Conservation (phyloP, 495 filamentous ascomycete species). For the Talaromyces adpressus region DNA sequence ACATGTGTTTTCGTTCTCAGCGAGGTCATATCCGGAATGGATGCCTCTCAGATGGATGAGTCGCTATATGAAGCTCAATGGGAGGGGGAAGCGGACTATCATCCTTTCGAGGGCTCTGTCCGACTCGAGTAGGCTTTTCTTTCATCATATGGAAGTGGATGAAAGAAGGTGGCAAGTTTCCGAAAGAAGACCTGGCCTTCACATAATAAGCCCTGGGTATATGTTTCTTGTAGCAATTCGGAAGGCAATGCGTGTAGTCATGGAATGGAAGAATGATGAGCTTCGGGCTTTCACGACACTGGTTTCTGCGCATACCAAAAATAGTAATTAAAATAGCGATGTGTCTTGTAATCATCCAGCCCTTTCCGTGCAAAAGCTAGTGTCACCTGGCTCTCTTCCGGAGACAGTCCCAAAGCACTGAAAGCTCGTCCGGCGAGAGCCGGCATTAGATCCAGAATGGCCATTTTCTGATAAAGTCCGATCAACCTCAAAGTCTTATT, state of each 20-base stretch:
- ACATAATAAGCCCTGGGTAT: not conserved
- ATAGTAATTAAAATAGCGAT: conserved; percentile 6
- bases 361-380: conserved; percentile 1
- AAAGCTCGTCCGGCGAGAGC: conserved; percentile 1
- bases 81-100: conserved; percentile 36
- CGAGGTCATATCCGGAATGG: conserved; percentile 38
- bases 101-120: conserved; percentile 24
- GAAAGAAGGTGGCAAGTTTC: not conserved
- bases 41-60: conserved; percentile 42
- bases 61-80: conserved; percentile 31
- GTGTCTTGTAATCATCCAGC: not conserved
- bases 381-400: conserved; percentile 1
- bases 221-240: not conserved
- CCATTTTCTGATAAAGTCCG: conserved; percentile 6
- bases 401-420: not conserved
- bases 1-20: conserved; percentile 13
- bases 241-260: not conserved
- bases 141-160: not conserved
- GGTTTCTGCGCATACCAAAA: conserved; percentile 7
- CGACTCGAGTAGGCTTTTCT: not conserved
- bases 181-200: not conserved
- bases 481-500: conserved; percentile 9
- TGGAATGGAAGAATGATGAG: not conserved
- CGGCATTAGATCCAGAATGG: not conserved
- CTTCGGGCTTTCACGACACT: not conserved